Base-by-base conservation (phyloP, 495 filamentous ascomycete genomes). In the Chaetomium cochliodes region DNA sequence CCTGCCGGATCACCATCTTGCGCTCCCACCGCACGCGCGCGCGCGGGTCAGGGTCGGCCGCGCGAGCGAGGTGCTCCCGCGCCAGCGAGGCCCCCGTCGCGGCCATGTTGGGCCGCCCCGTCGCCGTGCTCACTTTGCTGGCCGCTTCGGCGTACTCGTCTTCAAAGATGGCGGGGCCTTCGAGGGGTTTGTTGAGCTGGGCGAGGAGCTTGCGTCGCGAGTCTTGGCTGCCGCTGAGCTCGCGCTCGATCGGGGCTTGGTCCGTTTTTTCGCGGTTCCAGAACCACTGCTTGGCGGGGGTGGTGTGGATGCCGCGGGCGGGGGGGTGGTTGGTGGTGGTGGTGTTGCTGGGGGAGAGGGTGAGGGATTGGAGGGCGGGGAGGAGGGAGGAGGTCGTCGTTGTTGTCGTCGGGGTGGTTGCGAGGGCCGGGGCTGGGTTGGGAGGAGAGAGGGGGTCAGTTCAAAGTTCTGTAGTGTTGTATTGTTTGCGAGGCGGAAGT, bases 1-100 rank as follows among this genome's bases (percentile, higher is more conserved):
- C 78, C 67, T 86, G 82, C 52, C 88, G 86, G 62, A 92, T 87
- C 12, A 92, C 82, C 85, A 91, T 91, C 79, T 89, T 93, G 66
- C 87, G 84, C 75, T 92, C 84, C 90, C 88, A 96, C n/a, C 87
- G 83, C 23, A 81, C 76, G 58, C 91, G 82, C 23, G 76, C 76
- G 30, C 76, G 69, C 16, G 92, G 91, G 65, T 87, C 82, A 18
- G 92, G 92, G 74, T 94, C 87, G 56, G 89, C 74, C 15, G 80
- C 86, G 28, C 80, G 70, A 57, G 81, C 80, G 76, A 88, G 81
- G 68, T 80, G 78, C 30, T 74, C 73, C 49, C 79, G 67, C 41
- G 80, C 79, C 72, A 70, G 63, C 0, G 69, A 70, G 49, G 62
- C 60, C 51, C 64, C 64, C 16, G 18, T 20, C 13, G n/a, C n/a